Conservation (phyloP, 2,329 filamentous ascomycete genomes). For the Paracorniculantispora psalliotae region DNA sequence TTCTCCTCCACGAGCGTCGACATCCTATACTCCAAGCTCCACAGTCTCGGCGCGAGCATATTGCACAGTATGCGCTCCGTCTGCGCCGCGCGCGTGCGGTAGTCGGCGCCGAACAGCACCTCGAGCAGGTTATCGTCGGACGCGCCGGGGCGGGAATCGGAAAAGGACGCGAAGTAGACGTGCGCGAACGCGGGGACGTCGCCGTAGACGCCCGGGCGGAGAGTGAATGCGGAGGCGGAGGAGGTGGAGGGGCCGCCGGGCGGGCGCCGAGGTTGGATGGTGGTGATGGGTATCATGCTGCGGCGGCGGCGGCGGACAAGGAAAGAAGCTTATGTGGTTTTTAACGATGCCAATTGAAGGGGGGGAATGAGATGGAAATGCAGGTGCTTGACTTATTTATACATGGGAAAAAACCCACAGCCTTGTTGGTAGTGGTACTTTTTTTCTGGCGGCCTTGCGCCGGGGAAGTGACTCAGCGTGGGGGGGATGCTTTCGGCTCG, state of each 20-base stretch:
- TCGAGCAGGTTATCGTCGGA: conserved; percentile 25
- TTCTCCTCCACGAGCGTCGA: conserved; percentile 22
- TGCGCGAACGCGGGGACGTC: conserved; percentile 24
- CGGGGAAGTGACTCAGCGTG: too few species aligned
- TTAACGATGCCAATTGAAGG: too few species aligned
- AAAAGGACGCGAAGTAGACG: conserved; percentile 28
- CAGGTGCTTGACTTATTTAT: too few species aligned
- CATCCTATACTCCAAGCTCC: conserved; percentile 28
- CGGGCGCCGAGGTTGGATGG: too few species aligned
- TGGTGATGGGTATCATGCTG: not conserved
- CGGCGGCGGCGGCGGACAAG: not conserved
- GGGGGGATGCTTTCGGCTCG: too few species aligned
- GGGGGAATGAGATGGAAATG: too few species aligned
- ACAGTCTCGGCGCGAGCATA: conserved; percentile 28
- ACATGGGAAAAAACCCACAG: too few species aligned
- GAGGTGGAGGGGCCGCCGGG: not conserved
- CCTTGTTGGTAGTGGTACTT: too few species aligned
- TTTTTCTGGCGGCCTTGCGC: too few species aligned
- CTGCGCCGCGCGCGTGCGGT: not conserved
- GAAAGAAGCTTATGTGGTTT: too few species aligned
- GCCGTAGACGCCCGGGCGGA: conserved; percentile 28
- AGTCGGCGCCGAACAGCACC: conserved; percentile 25
- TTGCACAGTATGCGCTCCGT: conserved; percentile 20
- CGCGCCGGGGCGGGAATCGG: conserved; percentile 3
- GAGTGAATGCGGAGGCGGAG: conserved; percentile 15